Conservation (phyloP, 345 rosid genomes). For the Carallia brachiata region DNA sequence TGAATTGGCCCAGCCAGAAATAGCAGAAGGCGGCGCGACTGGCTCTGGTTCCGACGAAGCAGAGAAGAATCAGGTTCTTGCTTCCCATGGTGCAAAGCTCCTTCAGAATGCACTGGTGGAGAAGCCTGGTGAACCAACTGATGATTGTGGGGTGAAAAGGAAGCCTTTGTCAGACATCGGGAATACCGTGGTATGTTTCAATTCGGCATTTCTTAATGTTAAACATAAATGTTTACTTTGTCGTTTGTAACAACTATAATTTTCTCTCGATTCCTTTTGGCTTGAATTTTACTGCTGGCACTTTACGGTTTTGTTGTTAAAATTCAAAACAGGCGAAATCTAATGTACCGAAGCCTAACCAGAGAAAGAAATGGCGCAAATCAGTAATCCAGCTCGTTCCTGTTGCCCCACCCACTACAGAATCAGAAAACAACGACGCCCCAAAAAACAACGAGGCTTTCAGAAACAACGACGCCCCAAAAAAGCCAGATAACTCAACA, state of each 20-base stretch:
- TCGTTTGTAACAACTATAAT: no score
- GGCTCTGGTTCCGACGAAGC: conserved; percentile 38
- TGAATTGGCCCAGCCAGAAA: conserved; percentile 23
- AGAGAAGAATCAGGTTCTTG: conserved; percentile 42
- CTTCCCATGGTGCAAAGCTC: conserved; percentile 73
- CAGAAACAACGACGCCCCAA: conserved; percentile 20
- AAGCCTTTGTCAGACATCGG: conserved; percentile 87
- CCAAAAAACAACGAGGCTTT: conserved; percentile 20
- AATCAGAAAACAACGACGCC: conserved; percentile 29
- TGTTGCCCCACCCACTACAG: conserved; percentile 46
- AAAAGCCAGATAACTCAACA: conserved; percentile 9
- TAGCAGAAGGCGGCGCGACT: conserved; percentile 14
- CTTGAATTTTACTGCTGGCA: neutral
- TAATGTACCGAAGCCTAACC: conserved; percentile 58
- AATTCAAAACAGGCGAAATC: conserved; percentile 53
- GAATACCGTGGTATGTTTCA: conserved; percentile 52
- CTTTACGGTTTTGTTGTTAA: neutral
- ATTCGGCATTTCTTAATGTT: neutral
- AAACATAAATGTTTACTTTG: no score
- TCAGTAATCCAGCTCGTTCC: conserved; percentile 72
- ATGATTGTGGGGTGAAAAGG: conserved; percentile 47
- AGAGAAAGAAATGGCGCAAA: conserved; percentile 81
- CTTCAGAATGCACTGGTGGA: conserved; percentile 70
- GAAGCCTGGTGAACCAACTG: conserved; percentile 39
- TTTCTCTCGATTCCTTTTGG: no score